Evolutionary conservation across 352 stramenopile genomes (phyloP).

Genomic region (Sclerospora graminicola): DNA sequence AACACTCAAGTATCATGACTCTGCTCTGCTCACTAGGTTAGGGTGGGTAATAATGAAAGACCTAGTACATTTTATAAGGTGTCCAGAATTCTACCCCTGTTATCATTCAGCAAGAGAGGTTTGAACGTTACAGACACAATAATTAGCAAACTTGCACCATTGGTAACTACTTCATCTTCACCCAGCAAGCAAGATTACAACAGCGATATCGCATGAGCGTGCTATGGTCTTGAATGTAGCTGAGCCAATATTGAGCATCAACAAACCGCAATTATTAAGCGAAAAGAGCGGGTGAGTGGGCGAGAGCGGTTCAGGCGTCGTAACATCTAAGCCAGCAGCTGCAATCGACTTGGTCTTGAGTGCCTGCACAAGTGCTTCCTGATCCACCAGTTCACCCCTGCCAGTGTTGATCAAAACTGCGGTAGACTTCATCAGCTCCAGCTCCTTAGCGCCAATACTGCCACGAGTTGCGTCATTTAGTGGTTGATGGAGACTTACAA

Average conservation of each 20-base stretch:
- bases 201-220: slow-evolving; percentile 70
- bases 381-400: slow-evolving; percentile 85
- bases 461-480: slow-evolving; percentile 61
- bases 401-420: slow-evolving; percentile 89
- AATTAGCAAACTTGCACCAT: slow-evolving; percentile 34
- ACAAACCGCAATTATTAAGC: slow-evolving; percentile 56
- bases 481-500: slow-evolving; percentile 82
- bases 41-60: too few relatives aligned
- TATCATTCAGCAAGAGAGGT: too few relatives aligned
- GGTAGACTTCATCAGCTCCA: slow-evolving; percentile 73
- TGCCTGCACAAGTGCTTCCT: slow-evolving; percentile 52
- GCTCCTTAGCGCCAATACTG: slow-evolving; percentile 59
- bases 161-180: slow-evolving; percentile 27
- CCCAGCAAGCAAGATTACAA: slow-evolving; percentile 59
- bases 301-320: slow-evolving; percentile 84
- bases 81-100: too few relatives aligned
- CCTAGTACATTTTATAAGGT: too few relatives aligned
- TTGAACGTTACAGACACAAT: too few relatives aligned
- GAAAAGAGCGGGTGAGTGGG: slow-evolving; percentile 57
- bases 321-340: slow-evolving; percentile 77
- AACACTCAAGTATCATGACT: too few relatives aligned
- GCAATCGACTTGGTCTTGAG: slow-evolving; percentile 36
- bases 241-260: slow-evolving; percentile 40
- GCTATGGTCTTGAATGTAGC: slow-evolving; percentile 55
- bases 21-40: too few relatives aligned